phyloP scores from a whole-genome alignment of 2,329 filamentous ascomycete species.

The Curvularia eragrostidis region DNA sequence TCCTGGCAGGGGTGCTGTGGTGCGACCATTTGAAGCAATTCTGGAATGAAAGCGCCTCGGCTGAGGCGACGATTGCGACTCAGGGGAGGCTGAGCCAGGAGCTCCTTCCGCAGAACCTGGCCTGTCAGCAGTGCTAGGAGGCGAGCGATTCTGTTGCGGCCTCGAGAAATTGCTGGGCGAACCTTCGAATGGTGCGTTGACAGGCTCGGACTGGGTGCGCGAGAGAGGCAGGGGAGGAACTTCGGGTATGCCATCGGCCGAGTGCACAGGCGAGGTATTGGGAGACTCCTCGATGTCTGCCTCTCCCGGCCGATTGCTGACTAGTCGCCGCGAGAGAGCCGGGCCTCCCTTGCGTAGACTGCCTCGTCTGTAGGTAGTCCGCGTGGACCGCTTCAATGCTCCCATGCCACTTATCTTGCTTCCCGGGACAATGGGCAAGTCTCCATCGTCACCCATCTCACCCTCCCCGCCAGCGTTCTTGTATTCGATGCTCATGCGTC shows the following conservation, averaged over 20 bases:
- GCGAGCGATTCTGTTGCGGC: conserved; percentile 52
- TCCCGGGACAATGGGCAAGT: conserved; percentile 85
- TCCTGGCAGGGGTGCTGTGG: conserved; percentile 60
- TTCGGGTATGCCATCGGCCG: conserved; percentile 44
- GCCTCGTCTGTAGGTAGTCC: conserved; percentile 88
- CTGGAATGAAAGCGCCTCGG: conserved; percentile 63
- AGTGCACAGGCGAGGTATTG: conserved; percentile 57
- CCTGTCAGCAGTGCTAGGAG: conserved; percentile 25
- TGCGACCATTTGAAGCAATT: conserved; percentile 63
- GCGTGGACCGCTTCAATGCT: conserved; percentile 85
- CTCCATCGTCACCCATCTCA: conserved; percentile 48
- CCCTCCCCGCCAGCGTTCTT: conserved; percentile 50
- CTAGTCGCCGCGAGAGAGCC: conserved; percentile 74
- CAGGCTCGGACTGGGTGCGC: conserved; percentile 74
- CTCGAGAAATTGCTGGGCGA: conserved; percentile 65
- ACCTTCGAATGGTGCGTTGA: conserved; percentile 46
- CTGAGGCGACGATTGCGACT: conserved; percentile 41
- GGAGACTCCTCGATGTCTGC: conserved; percentile 63
- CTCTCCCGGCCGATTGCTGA: conserved; percentile 65
- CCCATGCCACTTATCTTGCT: conserved; percentile 74
- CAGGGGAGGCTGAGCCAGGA: conserved; percentile 24
- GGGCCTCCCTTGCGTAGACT: conserved; percentile 81
- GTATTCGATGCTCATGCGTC: conserved; percentile 68
- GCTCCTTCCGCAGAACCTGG: conserved; percentile 38
- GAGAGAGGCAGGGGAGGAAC: conserved; percentile 56